Conservation (phyloP, 352 stramenopile genomes). For the Phytophthora pistaciae region DNA sequence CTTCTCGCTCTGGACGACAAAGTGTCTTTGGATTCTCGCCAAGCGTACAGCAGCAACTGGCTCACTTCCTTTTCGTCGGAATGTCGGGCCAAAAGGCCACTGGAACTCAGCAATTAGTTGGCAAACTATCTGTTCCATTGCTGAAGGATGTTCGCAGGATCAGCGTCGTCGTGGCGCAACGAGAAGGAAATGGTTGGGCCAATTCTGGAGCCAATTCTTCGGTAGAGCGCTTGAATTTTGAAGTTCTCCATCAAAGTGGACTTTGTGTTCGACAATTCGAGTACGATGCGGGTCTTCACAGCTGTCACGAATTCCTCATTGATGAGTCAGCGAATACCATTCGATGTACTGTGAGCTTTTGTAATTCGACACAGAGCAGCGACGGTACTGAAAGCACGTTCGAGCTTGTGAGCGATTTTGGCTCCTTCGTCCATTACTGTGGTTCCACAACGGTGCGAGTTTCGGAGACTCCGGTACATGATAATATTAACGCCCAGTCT, state of each 20-base stretch:
- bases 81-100: background rate
- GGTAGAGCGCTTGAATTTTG: constrained; percentile 11
- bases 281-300: background rate
- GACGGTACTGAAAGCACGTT: constrained; percentile 2
- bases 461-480: constrained; percentile 1
- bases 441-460: constrained; percentile 3
- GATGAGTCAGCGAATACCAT: background rate
- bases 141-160: constrained; percentile 4
- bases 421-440: background rate
- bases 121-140: background rate
- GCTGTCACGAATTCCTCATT: constrained; percentile 10
- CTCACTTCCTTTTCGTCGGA: constrained; percentile 40
- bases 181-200: constrained; percentile 5
- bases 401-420: constrained; percentile 9
- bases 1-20: background rate
- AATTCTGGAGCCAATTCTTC: background rate
- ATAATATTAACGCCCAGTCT: background rate
- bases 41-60: constrained; percentile 44
- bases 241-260: constrained; percentile 9
- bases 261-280: constrained; percentile 16
- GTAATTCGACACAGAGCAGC: background rate
- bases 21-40: constrained; percentile 31
- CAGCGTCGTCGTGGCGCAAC: background rate
- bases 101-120: background rate
- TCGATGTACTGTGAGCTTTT: constrained; percentile 6